Conservation (phyloP, 345 rosid genomes). For the Boechera stricta region DNA sequence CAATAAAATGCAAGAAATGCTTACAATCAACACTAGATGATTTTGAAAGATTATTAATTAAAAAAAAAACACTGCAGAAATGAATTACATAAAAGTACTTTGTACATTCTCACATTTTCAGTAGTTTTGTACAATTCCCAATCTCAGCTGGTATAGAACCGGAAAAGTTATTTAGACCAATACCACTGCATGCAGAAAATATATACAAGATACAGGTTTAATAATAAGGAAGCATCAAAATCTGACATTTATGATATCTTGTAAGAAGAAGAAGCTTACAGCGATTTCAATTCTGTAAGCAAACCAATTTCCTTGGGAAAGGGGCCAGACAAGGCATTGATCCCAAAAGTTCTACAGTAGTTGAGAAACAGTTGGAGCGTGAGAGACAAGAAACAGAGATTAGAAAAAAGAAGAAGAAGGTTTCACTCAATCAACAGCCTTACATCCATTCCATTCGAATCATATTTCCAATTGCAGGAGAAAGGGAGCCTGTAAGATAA, state of each 20-base stretch:
- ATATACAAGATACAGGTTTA: background rate
- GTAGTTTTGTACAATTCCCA: constrained; percentile 58
- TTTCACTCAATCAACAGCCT: constrained; percentile 10
- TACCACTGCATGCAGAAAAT: constrained; percentile 40
- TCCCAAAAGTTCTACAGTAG: constrained; percentile 52
- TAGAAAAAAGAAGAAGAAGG: background rate
- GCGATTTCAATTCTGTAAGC: constrained; percentile 52
- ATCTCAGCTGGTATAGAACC: constrained; percentile 72
- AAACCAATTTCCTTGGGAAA: constrained; percentile 70
- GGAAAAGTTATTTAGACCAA: constrained; percentile 65
- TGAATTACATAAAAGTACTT: too few relatives aligned
- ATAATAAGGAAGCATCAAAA: constrained; percentile 1
- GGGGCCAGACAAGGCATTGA: constrained; percentile 66
- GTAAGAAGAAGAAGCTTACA: constrained; percentile 52
- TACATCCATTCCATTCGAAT: constrained; percentile 64
- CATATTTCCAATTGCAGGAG: constrained; percentile 45
- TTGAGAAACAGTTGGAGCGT: background rate
- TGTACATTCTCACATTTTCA: constrained; percentile 57
- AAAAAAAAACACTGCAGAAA: too few relatives aligned
- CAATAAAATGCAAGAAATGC: constrained; percentile 2
- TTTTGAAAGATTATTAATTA: too few relatives aligned
- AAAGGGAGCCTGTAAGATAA: constrained; percentile 39
- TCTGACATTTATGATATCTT: background rate
- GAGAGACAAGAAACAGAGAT: background rate
- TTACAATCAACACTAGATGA: background rate